Percentiles rank a stretch among this genome's conserved stretches.
phyloP scores from a whole-genome alignment of 768 basidiomycete species.

The Agaricus blazei region DNA sequence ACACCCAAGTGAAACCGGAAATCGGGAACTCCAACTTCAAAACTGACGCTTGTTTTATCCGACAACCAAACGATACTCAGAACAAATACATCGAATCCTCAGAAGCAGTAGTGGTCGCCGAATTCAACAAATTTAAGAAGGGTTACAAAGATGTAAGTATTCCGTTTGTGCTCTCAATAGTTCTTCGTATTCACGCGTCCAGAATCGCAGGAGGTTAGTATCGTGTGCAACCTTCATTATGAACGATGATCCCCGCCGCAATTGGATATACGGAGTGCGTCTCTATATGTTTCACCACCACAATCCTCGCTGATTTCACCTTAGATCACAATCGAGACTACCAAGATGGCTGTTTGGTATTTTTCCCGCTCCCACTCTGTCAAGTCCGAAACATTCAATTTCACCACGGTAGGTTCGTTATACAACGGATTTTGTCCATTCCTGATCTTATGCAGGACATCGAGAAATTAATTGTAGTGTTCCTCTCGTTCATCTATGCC shows the following conservation, averaged over 20 bases:
- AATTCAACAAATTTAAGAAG: conserved; percentile 7
- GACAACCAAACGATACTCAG: neutral
- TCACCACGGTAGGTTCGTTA: neutral
- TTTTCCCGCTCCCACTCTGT: conserved; percentile 11
- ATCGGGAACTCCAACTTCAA: conserved; percentile 11
- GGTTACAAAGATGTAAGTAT: neutral
- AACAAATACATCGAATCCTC: neutral
- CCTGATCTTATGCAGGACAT: neutral
- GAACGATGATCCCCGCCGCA: neutral
- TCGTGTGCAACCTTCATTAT: neutral
- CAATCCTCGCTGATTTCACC: neutral
- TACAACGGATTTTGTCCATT: neutral
- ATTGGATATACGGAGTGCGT: neutral
- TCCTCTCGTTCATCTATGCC: conserved; percentile 9
- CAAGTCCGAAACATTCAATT: conserved; percentile 4
- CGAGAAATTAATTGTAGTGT: neutral
- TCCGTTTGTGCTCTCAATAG: neutral
- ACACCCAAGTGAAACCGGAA: neutral
- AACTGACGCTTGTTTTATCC: conserved; percentile 14
- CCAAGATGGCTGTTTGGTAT: conserved; percentile 8
- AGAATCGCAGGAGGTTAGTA: neutral
- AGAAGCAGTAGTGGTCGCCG: conserved; percentile 11
- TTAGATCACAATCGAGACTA: conserved; percentile 10
- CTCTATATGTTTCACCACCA: neutral
- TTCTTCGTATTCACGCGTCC: neutral